Percentiles rank a stretch among this genome's conserved stretches.
phyloP scores from a whole-genome alignment of 176 grass and related monocot species.

The Oryza punctata region DNA sequence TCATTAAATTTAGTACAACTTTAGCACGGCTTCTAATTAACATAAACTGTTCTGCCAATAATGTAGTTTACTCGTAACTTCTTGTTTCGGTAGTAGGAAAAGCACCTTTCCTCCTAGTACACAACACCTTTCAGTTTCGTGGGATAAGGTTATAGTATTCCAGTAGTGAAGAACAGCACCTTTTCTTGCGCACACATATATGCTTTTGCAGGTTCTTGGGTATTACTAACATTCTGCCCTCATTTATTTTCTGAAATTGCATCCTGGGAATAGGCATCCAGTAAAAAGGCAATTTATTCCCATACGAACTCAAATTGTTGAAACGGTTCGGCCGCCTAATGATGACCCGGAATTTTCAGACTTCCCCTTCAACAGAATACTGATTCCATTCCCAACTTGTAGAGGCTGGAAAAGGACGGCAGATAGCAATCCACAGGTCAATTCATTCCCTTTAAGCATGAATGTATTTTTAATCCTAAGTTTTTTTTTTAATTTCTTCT shows the following conservation, averaged over 20 bases:
- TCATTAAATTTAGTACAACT: slow-evolving; percentile 24
- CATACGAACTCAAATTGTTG: slow-evolving; percentile 19
- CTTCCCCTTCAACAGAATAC: slow-evolving; percentile 18
- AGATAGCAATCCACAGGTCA: slow-evolving; percentile 31
- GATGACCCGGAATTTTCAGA: slow-evolving; percentile 2
- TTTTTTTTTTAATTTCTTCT: neutral
- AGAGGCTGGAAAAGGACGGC: slow-evolving; percentile 35
- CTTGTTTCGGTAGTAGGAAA: neutral
- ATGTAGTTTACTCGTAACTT: neutral
- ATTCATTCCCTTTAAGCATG: slow-evolving; percentile 37
- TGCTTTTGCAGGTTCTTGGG: slow-evolving; percentile 6
- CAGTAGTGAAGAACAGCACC: neutral
- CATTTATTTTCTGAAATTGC: slow-evolving; percentile 22
- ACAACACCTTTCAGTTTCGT: neutral
- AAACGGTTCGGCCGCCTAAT: slow-evolving; percentile 26
- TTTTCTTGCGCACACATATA: neutral
- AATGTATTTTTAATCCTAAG: neutral
- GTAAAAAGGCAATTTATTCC: slow-evolving; percentile 36
- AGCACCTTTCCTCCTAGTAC: neutral
- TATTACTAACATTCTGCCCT: neutral
- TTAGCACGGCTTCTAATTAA: neutral
- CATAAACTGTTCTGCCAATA: neutral
- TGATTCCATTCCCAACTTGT: slow-evolving; percentile 35
- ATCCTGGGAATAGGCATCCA: neutral
- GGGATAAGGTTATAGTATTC: neutral